Percentiles rank a stretch among this genome's conserved stretches.
Evolutionary conservation across 306 rosid species (phyloP).

Genomic region (Corylus avellana): DNA sequence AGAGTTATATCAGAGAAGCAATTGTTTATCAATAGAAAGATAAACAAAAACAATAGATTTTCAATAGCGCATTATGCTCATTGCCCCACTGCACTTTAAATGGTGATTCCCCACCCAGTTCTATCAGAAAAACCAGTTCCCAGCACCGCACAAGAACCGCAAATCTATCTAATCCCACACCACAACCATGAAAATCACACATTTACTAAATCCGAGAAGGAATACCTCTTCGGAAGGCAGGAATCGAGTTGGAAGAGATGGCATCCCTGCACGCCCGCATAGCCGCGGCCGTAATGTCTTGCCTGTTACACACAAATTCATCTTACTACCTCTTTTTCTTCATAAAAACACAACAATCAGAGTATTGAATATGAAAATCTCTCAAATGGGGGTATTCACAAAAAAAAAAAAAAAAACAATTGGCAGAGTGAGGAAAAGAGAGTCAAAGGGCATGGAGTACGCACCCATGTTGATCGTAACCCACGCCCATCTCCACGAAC

Average conservation of each 20-base stretch:
- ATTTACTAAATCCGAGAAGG: background rate
- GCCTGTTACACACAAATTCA: slow-evolving; percentile 44
- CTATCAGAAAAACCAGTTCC: background rate
- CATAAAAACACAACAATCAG: background rate
- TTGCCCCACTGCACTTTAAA: background rate
- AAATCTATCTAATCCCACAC: background rate
- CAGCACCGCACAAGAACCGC: background rate
- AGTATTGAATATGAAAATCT: background rate
- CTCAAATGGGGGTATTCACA: slow-evolving; percentile 10
- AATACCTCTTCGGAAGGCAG: slow-evolving; percentile 88
- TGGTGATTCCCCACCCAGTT: background rate
- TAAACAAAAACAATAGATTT: background rate
- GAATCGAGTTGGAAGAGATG: slow-evolving; percentile 90
- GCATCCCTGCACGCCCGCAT: slow-evolving; percentile 97
- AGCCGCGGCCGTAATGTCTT: slow-evolving; percentile 87
- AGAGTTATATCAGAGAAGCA: background rate
- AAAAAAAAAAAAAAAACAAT: background rate
- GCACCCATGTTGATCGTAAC: slow-evolving; percentile 95
- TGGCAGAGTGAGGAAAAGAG: background rate
- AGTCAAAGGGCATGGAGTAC: slow-evolving; percentile 3
- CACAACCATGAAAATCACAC: background rate
- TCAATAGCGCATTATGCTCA: background rate
- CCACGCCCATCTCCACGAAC: slow-evolving; percentile 99
- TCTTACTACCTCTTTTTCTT: background rate
- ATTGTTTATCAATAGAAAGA: background rate